Evolutionary conservation across 495 filamentous ascomycete species (phyloP).

Genomic region (Penicillium odoratum): DNA sequence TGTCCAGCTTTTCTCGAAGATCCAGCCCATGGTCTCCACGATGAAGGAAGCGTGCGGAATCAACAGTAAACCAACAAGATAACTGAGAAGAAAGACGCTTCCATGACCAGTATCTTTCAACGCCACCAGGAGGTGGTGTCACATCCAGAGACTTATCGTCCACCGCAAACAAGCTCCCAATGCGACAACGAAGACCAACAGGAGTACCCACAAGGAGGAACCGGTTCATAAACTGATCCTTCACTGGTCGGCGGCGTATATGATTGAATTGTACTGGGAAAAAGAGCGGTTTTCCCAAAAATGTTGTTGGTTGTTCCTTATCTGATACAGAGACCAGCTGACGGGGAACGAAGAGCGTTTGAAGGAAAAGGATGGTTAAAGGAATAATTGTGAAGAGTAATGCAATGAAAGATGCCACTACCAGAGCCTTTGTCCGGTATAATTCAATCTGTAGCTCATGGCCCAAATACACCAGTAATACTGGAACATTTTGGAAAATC

Average conservation of each 20-base stretch:
- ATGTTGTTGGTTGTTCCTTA: neutral
- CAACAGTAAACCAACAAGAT: neutral
- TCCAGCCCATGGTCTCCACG: neutral
- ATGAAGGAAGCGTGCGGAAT: neutral
- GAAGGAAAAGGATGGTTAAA: neutral
- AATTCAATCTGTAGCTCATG: neutral
- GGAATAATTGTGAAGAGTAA: neutral
- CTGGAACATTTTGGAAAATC: too few species aligned
- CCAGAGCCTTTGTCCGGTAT: neutral
- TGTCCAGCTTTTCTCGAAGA: conserved; percentile 1
- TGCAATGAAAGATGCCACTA: neutral
- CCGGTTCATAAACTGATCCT: neutral
- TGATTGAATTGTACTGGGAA: conserved; percentile 3
- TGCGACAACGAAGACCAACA: conserved; percentile 3
- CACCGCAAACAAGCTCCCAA: neutral
- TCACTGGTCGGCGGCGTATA: neutral
- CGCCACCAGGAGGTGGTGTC: neutral
- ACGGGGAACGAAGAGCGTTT: neutral
- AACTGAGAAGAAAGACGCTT: neutral
- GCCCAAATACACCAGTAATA: neutral
- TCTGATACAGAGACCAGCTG: conserved; percentile 1
- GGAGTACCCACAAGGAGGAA: neutral
- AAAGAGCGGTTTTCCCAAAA: neutral
- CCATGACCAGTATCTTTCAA: neutral
- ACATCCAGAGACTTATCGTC: conserved; percentile 6